phyloP scores from a whole-genome alignment of 108 stramenopile species.

The Cyclotella choctawhatcheeana region DNA sequence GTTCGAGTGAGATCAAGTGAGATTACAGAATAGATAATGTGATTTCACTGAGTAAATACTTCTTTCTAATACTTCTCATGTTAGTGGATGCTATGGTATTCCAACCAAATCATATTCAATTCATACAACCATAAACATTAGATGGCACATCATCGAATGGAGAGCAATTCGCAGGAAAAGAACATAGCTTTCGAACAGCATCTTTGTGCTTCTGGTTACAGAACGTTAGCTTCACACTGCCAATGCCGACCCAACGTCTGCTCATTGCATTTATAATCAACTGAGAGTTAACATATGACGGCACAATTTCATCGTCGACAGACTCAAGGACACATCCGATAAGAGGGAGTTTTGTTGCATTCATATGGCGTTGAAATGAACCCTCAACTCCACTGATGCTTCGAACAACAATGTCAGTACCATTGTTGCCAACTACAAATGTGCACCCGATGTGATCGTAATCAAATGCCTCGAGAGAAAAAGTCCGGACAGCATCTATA shows the following conservation, averaged over 20 bases:
- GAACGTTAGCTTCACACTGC: constrained; percentile 67
- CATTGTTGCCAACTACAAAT: constrained; percentile 55
- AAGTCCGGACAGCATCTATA: constrained; percentile 65
- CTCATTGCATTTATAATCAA: constrained; percentile 76
- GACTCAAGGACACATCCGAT: constrained; percentile 66
- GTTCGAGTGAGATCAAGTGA: background rate
- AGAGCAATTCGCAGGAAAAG: no score
- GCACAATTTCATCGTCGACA: constrained; percentile 82
- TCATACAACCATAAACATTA: no score
- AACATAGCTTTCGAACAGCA: constrained; percentile 27
- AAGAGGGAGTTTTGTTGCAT: constrained; percentile 31
- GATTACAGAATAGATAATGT: background rate
- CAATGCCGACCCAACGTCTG: constrained; percentile 73
- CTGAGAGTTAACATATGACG: constrained; percentile 73
- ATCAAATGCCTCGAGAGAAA: constrained; percentile 62
- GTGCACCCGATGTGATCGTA: constrained; percentile 71
- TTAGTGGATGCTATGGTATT: no score
- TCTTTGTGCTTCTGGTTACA: constrained; percentile 63
- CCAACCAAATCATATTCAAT: no score
- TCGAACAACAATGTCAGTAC: constrained; percentile 63
- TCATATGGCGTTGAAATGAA: constrained; percentile 58
- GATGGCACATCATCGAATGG: no score
- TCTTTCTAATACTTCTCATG: no score
- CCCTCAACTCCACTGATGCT: constrained; percentile 75
- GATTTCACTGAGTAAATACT: no score